Evolutionary conservation across 2,329 filamentous ascomycete species (phyloP).

Genomic region (Cladophialophora psammophila): DNA sequence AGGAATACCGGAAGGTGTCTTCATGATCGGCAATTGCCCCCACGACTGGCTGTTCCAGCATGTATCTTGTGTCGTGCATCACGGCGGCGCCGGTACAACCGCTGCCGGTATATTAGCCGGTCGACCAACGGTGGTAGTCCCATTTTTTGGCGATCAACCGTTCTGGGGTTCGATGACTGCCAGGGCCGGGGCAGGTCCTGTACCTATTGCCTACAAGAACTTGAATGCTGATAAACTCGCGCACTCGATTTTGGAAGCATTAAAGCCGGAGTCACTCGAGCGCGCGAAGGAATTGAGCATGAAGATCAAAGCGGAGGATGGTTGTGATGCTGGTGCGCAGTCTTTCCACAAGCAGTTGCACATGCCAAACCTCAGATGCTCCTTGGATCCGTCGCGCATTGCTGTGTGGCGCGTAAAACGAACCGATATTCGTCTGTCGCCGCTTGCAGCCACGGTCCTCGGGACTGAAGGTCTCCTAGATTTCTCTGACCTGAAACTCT

Average conservation of each 20-base stretch:
- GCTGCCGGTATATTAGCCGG: constrained; percentile 84
- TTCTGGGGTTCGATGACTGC: constrained; percentile 84
- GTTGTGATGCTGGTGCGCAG: constrained; percentile 68
- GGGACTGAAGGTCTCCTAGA: constrained; percentile 70
- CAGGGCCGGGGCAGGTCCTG: constrained; percentile 73
- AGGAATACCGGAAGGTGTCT: constrained; percentile 75
- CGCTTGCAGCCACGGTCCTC: constrained; percentile 74
- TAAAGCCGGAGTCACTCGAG: constrained; percentile 66
- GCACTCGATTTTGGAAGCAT: constrained; percentile 66
- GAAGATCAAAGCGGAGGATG: constrained; percentile 71
- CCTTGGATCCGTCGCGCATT: constrained; percentile 69
- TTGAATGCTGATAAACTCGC: constrained; percentile 72
- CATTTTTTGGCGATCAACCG: constrained; percentile 85
- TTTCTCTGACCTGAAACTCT: constrained; percentile 74
- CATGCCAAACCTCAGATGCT: constrained; percentile 71
- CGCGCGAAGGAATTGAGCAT: constrained; percentile 66
- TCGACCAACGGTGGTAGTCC: constrained; percentile 80
- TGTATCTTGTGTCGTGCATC: constrained; percentile 83
- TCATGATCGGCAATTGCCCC: constrained; percentile 83
- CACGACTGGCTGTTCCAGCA: constrained; percentile 89
- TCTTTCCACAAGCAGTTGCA: constrained; percentile 76
- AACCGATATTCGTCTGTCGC: constrained; percentile 71
- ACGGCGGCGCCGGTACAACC: constrained; percentile 87
- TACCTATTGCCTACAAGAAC: constrained; percentile 72
- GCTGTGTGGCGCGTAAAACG: constrained; percentile 79